Evolutionary conservation across 192 early-diverging fungal species (phyloP).

Genomic region (Dissophora ornata): DNA sequence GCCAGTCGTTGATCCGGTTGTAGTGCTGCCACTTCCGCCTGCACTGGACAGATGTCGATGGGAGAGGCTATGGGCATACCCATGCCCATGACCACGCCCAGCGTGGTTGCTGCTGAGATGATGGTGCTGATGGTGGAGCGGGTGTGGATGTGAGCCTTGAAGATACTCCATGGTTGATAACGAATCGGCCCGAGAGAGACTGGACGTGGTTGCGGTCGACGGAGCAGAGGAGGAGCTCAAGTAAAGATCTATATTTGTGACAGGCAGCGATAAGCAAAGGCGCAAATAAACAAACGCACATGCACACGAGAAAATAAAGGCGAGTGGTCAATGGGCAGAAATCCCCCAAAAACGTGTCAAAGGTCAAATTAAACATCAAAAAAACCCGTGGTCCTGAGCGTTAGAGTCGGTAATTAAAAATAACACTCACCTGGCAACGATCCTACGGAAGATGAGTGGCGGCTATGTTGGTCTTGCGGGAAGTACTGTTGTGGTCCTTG

Average conservation of each 20-base stretch:
- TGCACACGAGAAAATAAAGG: no score
- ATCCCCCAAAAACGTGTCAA: no score
- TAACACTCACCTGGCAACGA: constrained; percentile 30
- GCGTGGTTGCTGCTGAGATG: background rate
- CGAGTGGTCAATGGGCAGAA: no score
- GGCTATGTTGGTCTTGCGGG: constrained; percentile 20
- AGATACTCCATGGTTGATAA: constrained; percentile 45
- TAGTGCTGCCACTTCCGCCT: constrained; percentile 16
- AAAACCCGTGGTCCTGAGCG: no score
- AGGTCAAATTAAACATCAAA: no score
- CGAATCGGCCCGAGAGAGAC: constrained; percentile 47
- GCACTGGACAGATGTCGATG: constrained; percentile 25
- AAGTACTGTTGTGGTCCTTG: constrained; percentile 17
- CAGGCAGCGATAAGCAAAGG: no score
- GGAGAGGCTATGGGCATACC: no score
- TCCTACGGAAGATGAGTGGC: constrained; percentile 31
- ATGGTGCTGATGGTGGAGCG: background rate
- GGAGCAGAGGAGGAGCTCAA: constrained; percentile 47
- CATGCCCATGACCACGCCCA: no score
- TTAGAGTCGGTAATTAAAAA: background rate
- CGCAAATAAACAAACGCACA: no score
- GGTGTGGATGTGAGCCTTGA: constrained; percentile 14
- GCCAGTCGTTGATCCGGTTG: constrained; percentile 22
- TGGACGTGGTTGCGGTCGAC: constrained; percentile 38
- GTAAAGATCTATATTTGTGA: constrained; percentile 48